Percentiles rank a stretch among this genome's conserved stretches.
Conservation (phyloP, 2,329 filamentous ascomycete genomes). For the Hypoxylon sp. region DNA sequence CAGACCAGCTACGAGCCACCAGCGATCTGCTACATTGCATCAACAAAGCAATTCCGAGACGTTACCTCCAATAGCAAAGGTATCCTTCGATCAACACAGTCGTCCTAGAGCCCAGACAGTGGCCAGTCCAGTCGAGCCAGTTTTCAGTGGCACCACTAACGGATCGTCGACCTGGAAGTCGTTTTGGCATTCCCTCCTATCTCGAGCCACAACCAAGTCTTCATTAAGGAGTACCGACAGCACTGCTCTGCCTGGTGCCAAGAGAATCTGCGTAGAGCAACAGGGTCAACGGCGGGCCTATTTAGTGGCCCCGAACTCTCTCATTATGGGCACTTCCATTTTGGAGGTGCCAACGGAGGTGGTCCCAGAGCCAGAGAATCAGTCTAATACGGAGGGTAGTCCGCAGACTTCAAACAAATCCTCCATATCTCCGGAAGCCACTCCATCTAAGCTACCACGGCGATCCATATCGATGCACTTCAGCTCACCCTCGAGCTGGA, state of each 20-base stretch:
- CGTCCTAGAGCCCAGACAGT: conserved; percentile 53
- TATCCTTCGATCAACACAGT: conserved; percentile 55
- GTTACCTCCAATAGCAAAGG: conserved; percentile 49
- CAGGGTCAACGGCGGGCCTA: conserved; percentile 55
- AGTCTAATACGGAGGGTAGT: conserved; percentile 45
- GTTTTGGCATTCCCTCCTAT: conserved; percentile 67
- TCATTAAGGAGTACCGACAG: conserved; percentile 50
- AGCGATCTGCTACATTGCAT: conserved; percentile 79
- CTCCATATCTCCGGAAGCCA: conserved; percentile 55
- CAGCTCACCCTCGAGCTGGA: conserved; percentile 69
- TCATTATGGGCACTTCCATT: conserved; percentile 45
- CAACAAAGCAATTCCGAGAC: conserved; percentile 57
- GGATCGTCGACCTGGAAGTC: conserved; percentile 64
- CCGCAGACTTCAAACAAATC: conserved; percentile 49
- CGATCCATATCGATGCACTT: conserved; percentile 74
- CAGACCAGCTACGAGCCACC: conserved; percentile 83
- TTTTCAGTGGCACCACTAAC: conserved; percentile 19
- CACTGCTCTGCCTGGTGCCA: conserved; percentile 47
- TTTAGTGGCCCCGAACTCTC: conserved; percentile 55
- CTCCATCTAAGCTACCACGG: conserved; percentile 62
- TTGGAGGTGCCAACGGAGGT: conserved; percentile 33
- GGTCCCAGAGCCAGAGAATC: conserved; percentile 34
- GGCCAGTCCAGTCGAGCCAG: conserved; percentile 39
- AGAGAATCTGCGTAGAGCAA: conserved; percentile 55
- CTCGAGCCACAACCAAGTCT: conserved; percentile 41